Evolutionary conservation across 768 basidiomycete species (phyloP), one percentile per base, ranked within the genome.

Genomic region (Boletus fagicola): DNA sequence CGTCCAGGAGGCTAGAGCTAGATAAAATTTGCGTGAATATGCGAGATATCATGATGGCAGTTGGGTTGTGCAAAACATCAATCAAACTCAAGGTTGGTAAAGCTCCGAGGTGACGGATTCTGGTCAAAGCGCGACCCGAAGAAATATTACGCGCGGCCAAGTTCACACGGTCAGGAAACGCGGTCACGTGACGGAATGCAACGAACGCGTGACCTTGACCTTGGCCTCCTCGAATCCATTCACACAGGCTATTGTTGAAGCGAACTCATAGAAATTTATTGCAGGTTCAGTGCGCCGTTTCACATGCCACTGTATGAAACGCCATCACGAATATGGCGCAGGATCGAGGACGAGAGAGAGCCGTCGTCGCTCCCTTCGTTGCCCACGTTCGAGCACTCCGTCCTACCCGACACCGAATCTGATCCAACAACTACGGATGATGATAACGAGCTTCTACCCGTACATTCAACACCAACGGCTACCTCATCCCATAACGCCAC

Each of bases 321-420:
- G 16, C 91, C 91, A 0, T 93, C 92, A 26, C 79, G 90, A 44
- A 85, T 94, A 66, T 90, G 87, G 87, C 81, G 91, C 30, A 82
- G 92, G 46, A 92, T 94, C 50, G 84, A 93, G 70, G 87, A 91
- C 62, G 83, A 84, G 58, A 72, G 77, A 60, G 89, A 91, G 60
- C 87, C 92, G 78, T 88, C 92, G 11, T 93, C 91, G 31, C 76
- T 94, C 3, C 91, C 91, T 2, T 90, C 89, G 4, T 71, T 92
- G 13, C 88, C 90, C 8, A 77, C 66, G 2, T 86, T 88, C 65
- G 89, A 92, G 31, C 83, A 88, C 63, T 87, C 85, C 20, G 76
- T 69, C 5, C 75, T 76, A 54, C 72, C 69, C 28, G 74, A 77
- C 49, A 67, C 68, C 38, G 70, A 71, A 53, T 67, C 64, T 24